Percentiles rank a stretch among this genome's conserved stretches.
phyloP scores from a whole-genome alignment of 2,329 filamentous ascomycete genomes.

The Alternaria angustiovoidea region DNA sequence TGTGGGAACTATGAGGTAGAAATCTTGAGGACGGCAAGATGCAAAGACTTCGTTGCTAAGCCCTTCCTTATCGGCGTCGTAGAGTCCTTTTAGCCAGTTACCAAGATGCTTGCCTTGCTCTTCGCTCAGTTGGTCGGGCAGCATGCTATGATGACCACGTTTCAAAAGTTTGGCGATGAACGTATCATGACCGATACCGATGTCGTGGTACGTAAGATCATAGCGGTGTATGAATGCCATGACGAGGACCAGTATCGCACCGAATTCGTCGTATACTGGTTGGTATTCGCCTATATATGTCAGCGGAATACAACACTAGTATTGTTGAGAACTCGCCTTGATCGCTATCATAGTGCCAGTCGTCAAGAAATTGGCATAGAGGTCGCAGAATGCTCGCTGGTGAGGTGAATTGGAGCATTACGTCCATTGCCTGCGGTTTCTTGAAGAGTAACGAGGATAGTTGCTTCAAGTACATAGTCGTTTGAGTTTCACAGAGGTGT shows the following conservation, averaged over 20 bases:
- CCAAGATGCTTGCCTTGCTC: conserved; percentile 72
- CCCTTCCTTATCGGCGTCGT: conserved; percentile 71
- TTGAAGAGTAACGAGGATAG: conserved; percentile 77
- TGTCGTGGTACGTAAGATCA: conserved; percentile 68
- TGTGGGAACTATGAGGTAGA: conserved; percentile 79
- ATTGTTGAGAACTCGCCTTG: conserved; percentile 58
- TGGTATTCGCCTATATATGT: conserved; percentile 72
- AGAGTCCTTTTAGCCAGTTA: conserved; percentile 80
- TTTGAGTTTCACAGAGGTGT: conserved; percentile 74
- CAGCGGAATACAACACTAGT: conserved; percentile 11
- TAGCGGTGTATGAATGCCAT: conserved; percentile 81
- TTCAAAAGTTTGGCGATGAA: conserved; percentile 74
- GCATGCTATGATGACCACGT: conserved; percentile 65
- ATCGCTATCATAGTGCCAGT: conserved; percentile 83
- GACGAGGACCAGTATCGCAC: conserved; percentile 75
- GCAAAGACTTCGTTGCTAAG: conserved; percentile 83
- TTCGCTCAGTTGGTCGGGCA: conserved; percentile 68
- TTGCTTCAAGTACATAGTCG: conserved; percentile 80
- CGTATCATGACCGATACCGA: conserved; percentile 70
- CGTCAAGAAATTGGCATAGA: conserved; percentile 77
- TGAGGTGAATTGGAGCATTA: conserved; percentile 78
- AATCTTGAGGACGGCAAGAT: conserved; percentile 81
- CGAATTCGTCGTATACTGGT: conserved; percentile 86
- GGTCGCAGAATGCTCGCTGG: conserved; percentile 74
- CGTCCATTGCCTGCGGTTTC: conserved; percentile 75